A percentile compares a stretch with the other conserved stretches of the same genome.
These are phyloP conservation scores for Neurospora sp. DNA, from an alignment of 495 filamentous ascomycete genomes.

Conservation along the genomic window DNA sequence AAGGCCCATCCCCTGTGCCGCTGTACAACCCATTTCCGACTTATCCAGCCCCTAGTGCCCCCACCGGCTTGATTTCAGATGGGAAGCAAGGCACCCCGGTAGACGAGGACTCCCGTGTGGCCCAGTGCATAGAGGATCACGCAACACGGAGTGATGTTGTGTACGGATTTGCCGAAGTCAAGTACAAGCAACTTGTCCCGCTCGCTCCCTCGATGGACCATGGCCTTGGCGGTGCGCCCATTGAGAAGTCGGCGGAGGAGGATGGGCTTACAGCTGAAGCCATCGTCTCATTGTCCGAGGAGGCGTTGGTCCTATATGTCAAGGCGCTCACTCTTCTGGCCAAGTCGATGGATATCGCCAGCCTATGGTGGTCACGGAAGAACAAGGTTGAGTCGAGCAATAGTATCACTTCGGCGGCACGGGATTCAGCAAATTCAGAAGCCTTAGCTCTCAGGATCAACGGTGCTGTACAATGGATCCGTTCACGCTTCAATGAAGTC, in stretches of 20 bases:
- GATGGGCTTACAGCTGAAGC: conserved; percentile 77
- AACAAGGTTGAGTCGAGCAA: conserved; percentile 53
- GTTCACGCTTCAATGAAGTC: conserved; percentile 88
- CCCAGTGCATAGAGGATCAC: conserved; percentile 78
- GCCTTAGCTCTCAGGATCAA: conserved; percentile 71
- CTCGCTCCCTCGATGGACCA: conserved; percentile 66
- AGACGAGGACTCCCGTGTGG: conserved; percentile 73
- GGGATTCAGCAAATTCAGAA: conserved; percentile 37
- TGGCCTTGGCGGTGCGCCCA: conserved; percentile 48
- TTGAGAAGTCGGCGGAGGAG: conserved; percentile 45
- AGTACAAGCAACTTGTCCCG: conserved; percentile 91
- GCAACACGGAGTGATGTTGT: conserved; percentile 91
- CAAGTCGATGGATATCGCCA: conserved; percentile 94
- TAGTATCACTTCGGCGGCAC: conserved; percentile 30
- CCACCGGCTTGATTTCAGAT: conserved; percentile 52
- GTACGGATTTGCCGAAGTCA: conserved; percentile 94
- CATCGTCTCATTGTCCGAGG: conserved; percentile 77
- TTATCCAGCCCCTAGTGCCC: conserved; percentile 58
- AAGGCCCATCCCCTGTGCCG: conserved; percentile 66
- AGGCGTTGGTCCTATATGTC: conserved; percentile 91
- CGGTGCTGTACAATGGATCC: conserved; percentile 88
- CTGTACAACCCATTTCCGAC: conserved; percentile 74
- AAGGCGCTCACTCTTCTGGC: conserved; percentile 82
- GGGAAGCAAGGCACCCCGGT: conserved; percentile 46
- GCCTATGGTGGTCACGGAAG: conserved; percentile 80